These are phyloP conservation scores for Cenchrus americanus DNA, from an alignment of 176 grass and related monocot species.

Conservation along the genomic window DNA sequence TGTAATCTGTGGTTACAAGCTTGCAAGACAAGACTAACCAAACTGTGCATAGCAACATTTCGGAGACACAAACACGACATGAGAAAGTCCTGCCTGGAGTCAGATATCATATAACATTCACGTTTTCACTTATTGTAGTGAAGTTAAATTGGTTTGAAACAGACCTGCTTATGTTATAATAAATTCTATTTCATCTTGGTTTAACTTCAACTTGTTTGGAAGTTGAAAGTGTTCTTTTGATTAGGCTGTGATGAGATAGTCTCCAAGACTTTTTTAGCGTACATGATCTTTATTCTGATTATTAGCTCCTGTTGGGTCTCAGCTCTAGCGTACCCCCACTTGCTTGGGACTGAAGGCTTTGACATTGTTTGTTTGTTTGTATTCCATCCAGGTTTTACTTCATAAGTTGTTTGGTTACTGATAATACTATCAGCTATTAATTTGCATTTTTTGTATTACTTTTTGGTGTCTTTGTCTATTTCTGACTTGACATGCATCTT, in stretches of 20 bases:
- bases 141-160: neutral
- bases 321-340: too few species aligned
- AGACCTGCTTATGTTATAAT: neutral
- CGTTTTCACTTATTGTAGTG: neutral
- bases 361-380: neutral
- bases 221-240: neutral
- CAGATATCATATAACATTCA: neutral
- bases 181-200: neutral
- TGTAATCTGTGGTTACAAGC: neutral
- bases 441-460: neutral
- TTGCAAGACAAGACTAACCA: neutral
- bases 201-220: neutral
- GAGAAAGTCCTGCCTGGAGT: neutral
- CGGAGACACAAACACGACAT: neutral
- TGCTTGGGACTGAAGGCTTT: too few species aligned
- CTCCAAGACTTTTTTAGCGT: neutral
- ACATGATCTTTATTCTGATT: neutral
- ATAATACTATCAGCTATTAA: neutral
- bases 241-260: neutral
- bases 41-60: neutral
- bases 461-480: neutral
- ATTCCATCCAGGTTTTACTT: neutral
- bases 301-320: too few species aligned
- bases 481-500: slow-evolving; percentile 21
- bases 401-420: neutral